phyloP scores from a whole-genome alignment of 1,284 basidiomycete genomes.

The Cutaneotrichosporon cavernicola region DNA sequence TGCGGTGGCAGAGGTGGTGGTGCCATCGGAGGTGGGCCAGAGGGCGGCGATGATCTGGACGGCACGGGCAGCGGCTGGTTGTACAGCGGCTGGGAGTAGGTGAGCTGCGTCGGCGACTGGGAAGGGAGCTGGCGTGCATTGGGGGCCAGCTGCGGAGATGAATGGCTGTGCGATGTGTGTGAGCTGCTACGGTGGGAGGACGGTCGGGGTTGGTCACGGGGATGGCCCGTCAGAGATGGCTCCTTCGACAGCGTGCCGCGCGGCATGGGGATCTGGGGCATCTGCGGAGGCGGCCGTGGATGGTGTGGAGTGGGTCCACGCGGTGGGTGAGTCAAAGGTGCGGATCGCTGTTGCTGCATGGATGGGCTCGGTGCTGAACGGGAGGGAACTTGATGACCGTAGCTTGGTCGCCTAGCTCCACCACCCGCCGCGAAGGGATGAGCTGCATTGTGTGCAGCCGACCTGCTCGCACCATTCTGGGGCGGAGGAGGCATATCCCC shows the following conservation, averaged over 20 bases:
- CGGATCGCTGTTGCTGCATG: neutral
- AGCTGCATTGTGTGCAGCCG: neutral
- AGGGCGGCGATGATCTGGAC: constrained; percentile 1
- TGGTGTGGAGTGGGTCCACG: neutral
- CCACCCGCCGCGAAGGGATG: neutral
- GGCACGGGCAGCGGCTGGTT: neutral
- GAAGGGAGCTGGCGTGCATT: neutral
- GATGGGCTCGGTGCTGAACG: neutral
- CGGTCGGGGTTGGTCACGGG: neutral
- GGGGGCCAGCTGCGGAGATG: neutral
- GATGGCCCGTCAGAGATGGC: neutral
- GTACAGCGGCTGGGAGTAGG: neutral
- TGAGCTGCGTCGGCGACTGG: neutral
- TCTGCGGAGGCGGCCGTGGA: neutral
- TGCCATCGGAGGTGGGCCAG: neutral
- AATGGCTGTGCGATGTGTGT: neutral
- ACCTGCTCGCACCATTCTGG: neutral
- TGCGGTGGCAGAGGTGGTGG: neutral
- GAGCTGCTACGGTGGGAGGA: neutral
- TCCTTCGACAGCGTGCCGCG: neutral
- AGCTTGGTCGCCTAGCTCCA: neutral
- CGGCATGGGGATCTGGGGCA: neutral
- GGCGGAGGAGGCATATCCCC: neutral
- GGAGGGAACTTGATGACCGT: neutral
- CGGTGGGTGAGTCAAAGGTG: neutral